Evolutionary conservation across 2,329 filamentous ascomycete species (phyloP).

Genomic region (Clarireedia monteithiana): DNA sequence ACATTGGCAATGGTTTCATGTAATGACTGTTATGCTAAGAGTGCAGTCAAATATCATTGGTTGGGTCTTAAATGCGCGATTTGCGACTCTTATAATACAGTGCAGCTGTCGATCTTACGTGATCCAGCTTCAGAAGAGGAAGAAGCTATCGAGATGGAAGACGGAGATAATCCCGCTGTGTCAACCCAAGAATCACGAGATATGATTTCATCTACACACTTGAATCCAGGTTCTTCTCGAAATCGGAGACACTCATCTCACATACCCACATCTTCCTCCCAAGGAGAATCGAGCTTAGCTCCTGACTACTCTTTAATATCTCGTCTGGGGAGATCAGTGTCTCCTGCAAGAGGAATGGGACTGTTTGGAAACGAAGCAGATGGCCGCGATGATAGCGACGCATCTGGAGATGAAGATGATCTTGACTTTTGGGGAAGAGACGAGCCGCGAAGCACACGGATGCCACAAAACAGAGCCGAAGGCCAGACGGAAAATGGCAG

Average conservation of each 20-base stretch:
- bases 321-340: conserved; percentile 28
- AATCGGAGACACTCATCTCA: conserved; percentile 28
- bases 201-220: conserved; percentile 6
- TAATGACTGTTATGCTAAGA: conserved; percentile 89
- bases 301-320: conserved; percentile 21
- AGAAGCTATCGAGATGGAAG: conserved; percentile 16
- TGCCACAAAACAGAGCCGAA: conserved; percentile 22
- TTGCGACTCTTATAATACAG: conserved; percentile 63
- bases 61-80: conserved; percentile 81
- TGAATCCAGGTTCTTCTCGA: conserved; percentile 11
- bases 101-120: conserved; percentile 54
- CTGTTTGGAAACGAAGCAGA: conserved; percentile 20
- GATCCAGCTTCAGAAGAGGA: conserved; percentile 25
- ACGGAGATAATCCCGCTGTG: conserved; percentile 15
- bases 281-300: conserved; percentile 14
- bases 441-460: conserved; percentile 30
- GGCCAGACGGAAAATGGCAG: conserved; percentile 24
- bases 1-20: conserved; percentile 80
- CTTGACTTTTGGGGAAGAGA: conserved; percentile 41
- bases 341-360: conserved; percentile 27
- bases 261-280: conserved; percentile 12
- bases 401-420: conserved; percentile 41
- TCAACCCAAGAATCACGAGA: conserved; percentile 15
- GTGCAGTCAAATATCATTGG: conserved; percentile 87
- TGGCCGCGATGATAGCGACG: conserved; percentile 39